Percentiles rank a stretch among this genome's conserved stretches.
Conservation (phyloP, 1,139 yeast genomes). For the Yamadazyma kanchanaburiensis region DNA sequence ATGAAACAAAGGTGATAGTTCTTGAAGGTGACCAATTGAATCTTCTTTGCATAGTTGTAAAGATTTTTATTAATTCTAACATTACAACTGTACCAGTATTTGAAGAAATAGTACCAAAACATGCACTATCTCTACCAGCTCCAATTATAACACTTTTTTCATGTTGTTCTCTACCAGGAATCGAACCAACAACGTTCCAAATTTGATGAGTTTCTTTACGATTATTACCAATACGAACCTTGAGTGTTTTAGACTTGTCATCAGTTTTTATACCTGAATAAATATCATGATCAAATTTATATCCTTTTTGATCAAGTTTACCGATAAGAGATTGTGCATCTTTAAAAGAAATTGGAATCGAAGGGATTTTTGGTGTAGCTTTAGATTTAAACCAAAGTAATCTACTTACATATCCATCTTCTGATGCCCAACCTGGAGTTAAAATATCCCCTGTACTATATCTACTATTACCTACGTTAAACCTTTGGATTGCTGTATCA, state of each 20-base stretch:
- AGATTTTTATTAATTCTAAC: constrained; percentile 66
- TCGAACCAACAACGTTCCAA: constrained; percentile 77
- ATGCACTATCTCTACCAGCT: constrained; percentile 76
- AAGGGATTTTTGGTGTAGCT: constrained; percentile 67
- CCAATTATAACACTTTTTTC: constrained; percentile 78
- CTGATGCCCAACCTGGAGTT: constrained; percentile 73
- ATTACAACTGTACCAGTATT: constrained; percentile 75
- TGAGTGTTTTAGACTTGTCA: constrained; percentile 22
- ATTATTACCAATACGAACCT: constrained; percentile 42
- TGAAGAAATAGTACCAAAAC: constrained; percentile 72
- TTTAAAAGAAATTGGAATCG: constrained; percentile 69
- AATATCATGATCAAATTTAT: constrained; percentile 22
- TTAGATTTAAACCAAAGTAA: constrained; percentile 46
- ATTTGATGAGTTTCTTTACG: constrained; percentile 62
- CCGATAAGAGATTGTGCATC: constrained; percentile 57
- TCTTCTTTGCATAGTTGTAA: constrained; percentile 63
- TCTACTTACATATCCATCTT: constrained; percentile 34
- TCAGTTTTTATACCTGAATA: constrained; percentile 34
- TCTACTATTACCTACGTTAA: constrained; percentile 64
- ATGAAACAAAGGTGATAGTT: constrained; percentile 77
- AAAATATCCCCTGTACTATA: constrained; percentile 74
- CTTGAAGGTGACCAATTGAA: constrained; percentile 84
- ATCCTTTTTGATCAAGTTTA: constrained; percentile 47
- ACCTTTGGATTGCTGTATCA: constrained; percentile 54
- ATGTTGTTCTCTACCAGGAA: constrained; percentile 77